Conservation (phyloP, 805 yeast genomes). For the Cyberlindnera nakhonratchasimensis region DNA sequence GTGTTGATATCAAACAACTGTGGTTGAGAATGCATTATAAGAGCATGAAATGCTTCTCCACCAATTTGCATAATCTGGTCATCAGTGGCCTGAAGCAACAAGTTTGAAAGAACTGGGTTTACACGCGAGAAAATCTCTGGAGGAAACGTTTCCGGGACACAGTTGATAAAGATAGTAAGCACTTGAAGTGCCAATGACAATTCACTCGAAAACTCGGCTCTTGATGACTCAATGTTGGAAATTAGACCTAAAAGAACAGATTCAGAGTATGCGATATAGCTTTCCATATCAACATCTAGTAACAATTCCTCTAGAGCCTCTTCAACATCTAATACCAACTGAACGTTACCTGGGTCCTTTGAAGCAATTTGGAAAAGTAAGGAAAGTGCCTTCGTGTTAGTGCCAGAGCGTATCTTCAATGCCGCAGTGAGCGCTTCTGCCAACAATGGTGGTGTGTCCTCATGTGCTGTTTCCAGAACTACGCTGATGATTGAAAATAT, state of each 20-base stretch:
- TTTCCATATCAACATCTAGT: slow-evolving; percentile 39
- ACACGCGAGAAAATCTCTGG: slow-evolving; percentile 38
- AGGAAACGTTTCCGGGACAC: slow-evolving; percentile 40
- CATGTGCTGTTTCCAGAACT: slow-evolving; percentile 61
- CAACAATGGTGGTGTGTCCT: slow-evolving; percentile 73
- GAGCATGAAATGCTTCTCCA: slow-evolving; percentile 65
- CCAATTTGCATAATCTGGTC: slow-evolving; percentile 75
- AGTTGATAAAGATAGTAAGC: slow-evolving; percentile 47
- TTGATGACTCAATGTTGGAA: slow-evolving; percentile 32
- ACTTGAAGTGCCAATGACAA: slow-evolving; percentile 55
- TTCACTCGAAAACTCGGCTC: slow-evolving; percentile 54
- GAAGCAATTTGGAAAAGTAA: slow-evolving; percentile 62
- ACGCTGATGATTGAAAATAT: slow-evolving; percentile 28
- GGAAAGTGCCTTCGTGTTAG: slow-evolving; percentile 37
- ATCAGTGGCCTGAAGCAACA: slow-evolving; percentile 49
- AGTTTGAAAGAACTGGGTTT: slow-evolving; percentile 38
- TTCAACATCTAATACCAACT: slow-evolving; percentile 59
- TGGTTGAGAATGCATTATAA: slow-evolving; percentile 41
- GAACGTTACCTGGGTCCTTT: slow-evolving; percentile 72
- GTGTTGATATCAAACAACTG: slow-evolving; percentile 23
- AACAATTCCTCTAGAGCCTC: slow-evolving; percentile 66
- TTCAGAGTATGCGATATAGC: slow-evolving; percentile 46
- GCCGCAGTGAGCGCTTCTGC: slow-evolving; percentile 65
- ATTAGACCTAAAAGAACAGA: slow-evolving; percentile 51
- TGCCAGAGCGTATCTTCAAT: slow-evolving; percentile 41